Conservation (phyloP, 495 filamentous ascomycete genomes). For the Xylaria acuta region DNA sequence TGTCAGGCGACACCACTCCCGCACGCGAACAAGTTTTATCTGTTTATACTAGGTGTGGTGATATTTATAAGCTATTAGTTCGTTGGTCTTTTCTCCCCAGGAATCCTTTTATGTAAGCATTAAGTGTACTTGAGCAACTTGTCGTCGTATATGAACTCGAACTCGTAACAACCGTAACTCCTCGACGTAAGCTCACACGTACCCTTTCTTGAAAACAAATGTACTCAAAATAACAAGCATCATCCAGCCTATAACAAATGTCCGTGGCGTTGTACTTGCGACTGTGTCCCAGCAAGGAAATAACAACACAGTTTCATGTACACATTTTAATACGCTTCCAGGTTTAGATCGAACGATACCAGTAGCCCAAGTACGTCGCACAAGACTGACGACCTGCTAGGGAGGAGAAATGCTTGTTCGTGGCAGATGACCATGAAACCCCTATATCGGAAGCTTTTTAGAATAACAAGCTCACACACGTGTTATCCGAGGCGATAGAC, state of each 20-base stretch:
- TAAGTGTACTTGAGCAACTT: not conserved
- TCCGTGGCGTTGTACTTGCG: not conserved
- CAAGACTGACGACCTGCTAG: not conserved
- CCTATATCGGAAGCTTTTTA: not conserved
- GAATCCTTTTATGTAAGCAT: not conserved
- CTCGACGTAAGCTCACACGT: not conserved
- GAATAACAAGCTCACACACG: not conserved
- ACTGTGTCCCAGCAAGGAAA: not conserved
- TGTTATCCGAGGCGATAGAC: not conserved
- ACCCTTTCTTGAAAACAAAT: not conserved
- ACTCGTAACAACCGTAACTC: not conserved
- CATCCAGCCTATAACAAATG: not conserved
- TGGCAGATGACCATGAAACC: not conserved
- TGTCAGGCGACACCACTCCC: not conserved
- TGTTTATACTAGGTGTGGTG: not conserved
- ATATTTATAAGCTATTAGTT: not conserved
- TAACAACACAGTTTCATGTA: not conserved
- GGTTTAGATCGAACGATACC: slow-evolving; percentile 2
- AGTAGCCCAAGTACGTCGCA: not conserved
- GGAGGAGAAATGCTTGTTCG: not conserved
- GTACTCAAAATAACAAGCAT: not conserved
- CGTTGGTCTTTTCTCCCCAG: not conserved
- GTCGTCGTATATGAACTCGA: not conserved
- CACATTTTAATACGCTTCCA: not conserved
- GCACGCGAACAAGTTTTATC: not conserved